Evolutionary conservation across 2,329 filamentous ascomycete species (phyloP), one percentile per base, ranked within the genome.

Genomic region (Tolypocladium amazonense): DNA sequence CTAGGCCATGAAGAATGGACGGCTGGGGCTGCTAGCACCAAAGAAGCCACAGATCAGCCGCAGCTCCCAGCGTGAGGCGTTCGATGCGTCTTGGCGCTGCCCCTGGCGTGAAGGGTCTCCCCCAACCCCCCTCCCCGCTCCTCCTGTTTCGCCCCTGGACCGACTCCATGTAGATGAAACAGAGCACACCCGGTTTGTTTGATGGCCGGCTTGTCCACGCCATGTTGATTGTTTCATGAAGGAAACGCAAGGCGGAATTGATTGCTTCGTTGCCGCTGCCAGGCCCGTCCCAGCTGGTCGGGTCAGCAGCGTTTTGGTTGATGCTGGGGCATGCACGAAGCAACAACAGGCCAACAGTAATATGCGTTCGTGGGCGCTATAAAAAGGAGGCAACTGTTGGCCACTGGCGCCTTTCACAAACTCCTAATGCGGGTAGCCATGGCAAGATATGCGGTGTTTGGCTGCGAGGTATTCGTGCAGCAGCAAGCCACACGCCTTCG

Each of bases 401-500:
- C 37, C 54, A 20, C 37, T 55, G 12, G 38, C 55, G 55, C 55
- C 27, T 18, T 43, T 41, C 15, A 18, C 47, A 33, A 33, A 33
- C 27, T 47, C 41, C 41, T 45, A 9, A 5, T n/a, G 38, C 56
- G 39, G 39, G 7, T 18, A 25, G 23, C 35, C 9, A 37, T 14
- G 37, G 54, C 30, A 8, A n/a, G 39, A 20, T 8, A 43, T 43
- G 39, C 39, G 25, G 25, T 56, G 55, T 56, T 56, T 56, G 55
- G 27, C 23, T 25, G 18, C 39, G 56, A 25, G 27, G 9, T 33
- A 38, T 25, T 23, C 43, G 12, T 23, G 15, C 56, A 14, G n/a
- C 56, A 47, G 47, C 57, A 55, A 55, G 57, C 47, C 57, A 58
- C 57, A 30, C 50, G 37, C 18, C 43, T 58, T 30, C 27, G 45